Conservation (phyloP, 2,329 filamentous ascomycete genomes). For the Colletotrichum paranaense region DNA sequence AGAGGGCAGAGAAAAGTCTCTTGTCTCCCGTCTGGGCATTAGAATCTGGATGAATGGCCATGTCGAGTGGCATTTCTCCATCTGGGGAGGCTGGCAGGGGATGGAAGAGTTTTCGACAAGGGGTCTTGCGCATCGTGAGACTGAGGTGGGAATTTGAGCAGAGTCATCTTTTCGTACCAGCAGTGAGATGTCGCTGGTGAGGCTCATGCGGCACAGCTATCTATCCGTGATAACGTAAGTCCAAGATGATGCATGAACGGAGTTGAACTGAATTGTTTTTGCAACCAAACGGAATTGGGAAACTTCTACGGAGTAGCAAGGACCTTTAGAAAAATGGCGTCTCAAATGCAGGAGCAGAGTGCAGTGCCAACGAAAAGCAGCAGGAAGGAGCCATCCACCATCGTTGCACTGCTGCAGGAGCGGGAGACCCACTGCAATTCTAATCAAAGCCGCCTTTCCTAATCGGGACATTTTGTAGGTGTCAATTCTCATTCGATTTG, state of each 20-base stretch:
- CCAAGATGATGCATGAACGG: neutral
- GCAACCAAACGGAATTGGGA: neutral
- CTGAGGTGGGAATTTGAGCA: neutral
- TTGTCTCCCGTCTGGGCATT: neutral
- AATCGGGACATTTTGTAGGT: neutral
- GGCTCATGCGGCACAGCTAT: neutral
- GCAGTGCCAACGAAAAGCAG: neutral
- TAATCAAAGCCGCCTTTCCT: neutral
- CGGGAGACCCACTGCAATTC: slow-evolving; percentile 17
- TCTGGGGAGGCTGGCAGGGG: slow-evolving; percentile 1
- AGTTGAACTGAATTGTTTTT: neutral
- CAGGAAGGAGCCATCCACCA: neutral
- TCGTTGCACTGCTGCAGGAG: neutral
- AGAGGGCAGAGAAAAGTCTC: neutral
- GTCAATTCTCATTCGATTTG: neutral
- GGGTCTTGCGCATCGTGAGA: neutral
- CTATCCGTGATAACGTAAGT: too few relatives aligned
- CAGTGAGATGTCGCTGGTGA: neutral
- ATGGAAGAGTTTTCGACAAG: neutral
- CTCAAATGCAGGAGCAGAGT: neutral
- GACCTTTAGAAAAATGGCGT: neutral
- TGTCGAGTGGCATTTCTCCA: neutral
- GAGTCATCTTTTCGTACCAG: neutral
- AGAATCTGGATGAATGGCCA: neutral
- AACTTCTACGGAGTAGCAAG: neutral